Base-by-base conservation (phyloP, 352 stramenopile species). In the Lagenidium sp. region DNA sequence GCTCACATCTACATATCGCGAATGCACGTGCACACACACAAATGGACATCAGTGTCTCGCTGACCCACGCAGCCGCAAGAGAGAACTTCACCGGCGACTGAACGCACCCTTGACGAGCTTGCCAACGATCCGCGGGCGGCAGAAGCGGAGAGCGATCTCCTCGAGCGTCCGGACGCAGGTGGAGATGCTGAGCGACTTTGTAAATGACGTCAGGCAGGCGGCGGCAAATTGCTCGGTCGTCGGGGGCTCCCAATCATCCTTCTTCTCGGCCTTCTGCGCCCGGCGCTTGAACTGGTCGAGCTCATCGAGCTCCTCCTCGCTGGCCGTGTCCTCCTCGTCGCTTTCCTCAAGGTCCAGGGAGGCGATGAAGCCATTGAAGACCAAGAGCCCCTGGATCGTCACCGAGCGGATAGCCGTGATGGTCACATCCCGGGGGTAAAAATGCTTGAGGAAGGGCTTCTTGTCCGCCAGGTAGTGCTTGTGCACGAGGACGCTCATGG, bases 391-490 rank as follows among this genome's bases (percentile, higher is more conserved):
- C 47, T 89, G 79, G 39, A 83, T 78, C 43, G 68, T 60, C 5
- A 66, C 60, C 6, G 69, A 80, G 18, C 78, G 68, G 41, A 79
- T 53, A 12, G 73, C 73, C 36, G 77, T 67, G 43, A 92, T 72
- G 21, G 77, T 65, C 22, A 88, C 55, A 55, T 83, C 65, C 29
- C 64, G 65, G 21, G 69, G 60, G 55, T 87, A 75, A 43, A 92
- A 87, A 50, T 92, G 79, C 53, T 86, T 82, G 44, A 83, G 83
- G 49, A 75, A 92, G 36, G 79, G 73, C 57, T 92, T 92, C 60
- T 92, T 85, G 62, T 92, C 79, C 57, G 50, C 76, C 54, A 92
- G 29, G 59, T 88, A 89, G 49, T 72, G 61, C 43, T 77, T 68
- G 30, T 65, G 50, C 47, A 58, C 65, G 30, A 63, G 56, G 20